Percentiles rank a stretch among this genome's conserved stretches.
Conservation (phyloP, 2,329 filamentous ascomycete genomes). For the Neospermospora avenae region DNA sequence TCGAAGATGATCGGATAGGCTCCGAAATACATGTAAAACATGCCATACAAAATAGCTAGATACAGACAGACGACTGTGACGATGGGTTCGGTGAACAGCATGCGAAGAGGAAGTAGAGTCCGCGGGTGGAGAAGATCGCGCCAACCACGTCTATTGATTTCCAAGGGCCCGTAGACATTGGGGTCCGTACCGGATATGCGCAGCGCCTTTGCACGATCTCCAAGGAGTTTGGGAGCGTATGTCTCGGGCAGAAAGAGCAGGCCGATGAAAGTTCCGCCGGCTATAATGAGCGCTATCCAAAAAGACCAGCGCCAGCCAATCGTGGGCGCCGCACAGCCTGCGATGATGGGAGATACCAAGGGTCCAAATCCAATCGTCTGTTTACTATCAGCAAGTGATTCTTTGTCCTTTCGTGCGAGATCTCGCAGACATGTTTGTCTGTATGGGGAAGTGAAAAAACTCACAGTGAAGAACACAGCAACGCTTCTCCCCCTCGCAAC, state of each 20-base stretch:
- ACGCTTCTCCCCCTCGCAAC: conserved; percentile 53
- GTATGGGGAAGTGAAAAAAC: not conserved
- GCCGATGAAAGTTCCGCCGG: conserved; percentile 55
- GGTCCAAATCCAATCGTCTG: conserved; percentile 48
- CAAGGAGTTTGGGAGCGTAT: conserved; percentile 58
- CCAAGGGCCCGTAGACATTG: not conserved
- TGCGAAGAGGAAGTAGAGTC: not conserved
- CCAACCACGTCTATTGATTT: not conserved
- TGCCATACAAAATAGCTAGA: conserved; percentile 74
- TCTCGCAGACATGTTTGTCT: too few relatives aligned
- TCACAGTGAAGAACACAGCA: conserved; percentile 51
- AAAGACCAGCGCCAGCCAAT: conserved; percentile 69
- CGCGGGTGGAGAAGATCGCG: not conserved
- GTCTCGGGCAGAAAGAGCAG: conserved; percentile 65
- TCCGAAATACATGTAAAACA: conserved; percentile 46
- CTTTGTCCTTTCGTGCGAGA: too few relatives aligned
- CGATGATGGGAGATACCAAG: conserved; percentile 45
- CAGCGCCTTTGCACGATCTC: conserved; percentile 45
- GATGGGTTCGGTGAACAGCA: conserved; percentile 74
- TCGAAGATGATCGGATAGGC: conserved; percentile 61
- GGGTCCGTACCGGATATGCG: not conserved
- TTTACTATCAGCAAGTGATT: too few relatives aligned
- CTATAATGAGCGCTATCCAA: conserved; percentile 67
- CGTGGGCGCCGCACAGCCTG: conserved; percentile 51
- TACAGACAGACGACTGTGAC: conserved; percentile 78